Conservation (phyloP, 2,329 filamentous ascomycete genomes). For the Polytolypa hystricis region DNA sequence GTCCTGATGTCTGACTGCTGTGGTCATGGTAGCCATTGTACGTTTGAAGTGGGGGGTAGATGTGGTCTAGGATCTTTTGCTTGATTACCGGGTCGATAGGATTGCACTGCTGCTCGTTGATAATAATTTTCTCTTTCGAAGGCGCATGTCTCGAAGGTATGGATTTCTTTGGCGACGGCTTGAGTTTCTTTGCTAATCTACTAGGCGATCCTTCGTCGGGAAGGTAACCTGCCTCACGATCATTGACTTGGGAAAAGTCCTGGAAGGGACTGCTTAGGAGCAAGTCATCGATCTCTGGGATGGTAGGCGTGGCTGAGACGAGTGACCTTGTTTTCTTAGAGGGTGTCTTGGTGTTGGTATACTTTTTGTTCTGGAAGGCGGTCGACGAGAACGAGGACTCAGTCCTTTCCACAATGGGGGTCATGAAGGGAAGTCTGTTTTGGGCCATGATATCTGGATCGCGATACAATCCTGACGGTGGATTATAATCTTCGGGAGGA, state of each 20-base stretch:
- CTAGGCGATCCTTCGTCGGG: constrained; percentile 27
- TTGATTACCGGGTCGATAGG: constrained; percentile 71
- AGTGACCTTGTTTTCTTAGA: constrained; percentile 42
- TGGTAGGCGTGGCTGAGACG: constrained; percentile 16
- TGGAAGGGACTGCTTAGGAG: constrained; percentile 61
- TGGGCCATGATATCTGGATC: constrained; percentile 72
- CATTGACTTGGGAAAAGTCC: constrained; percentile 47
- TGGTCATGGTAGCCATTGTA: constrained; percentile 76
- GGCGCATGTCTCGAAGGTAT: constrained; percentile 7
- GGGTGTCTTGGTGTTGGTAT: constrained; percentile 63
- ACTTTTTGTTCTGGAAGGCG: constrained; percentile 45
- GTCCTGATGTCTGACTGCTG: constrained; percentile 50
- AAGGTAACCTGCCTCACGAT: constrained; percentile 29
- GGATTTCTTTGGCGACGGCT: constrained; percentile 14
- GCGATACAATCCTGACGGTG: constrained; percentile 67
- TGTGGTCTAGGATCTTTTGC: constrained; percentile 60
- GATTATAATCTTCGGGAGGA: constrained; percentile 75
- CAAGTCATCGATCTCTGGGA: constrained; percentile 34
- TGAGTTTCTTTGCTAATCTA: constrained; percentile 27
- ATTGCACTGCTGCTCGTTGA: constrained; percentile 77
- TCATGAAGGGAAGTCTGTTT: constrained; percentile 94
- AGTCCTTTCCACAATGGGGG: constrained; percentile 90
- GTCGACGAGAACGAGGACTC: constrained; percentile 68
- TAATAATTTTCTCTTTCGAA: constrained; percentile 48
- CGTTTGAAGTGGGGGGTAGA: constrained; percentile 60